A percentile compares a stretch with the other conserved stretches of the same genome.
Evolutionary conservation across 331 rosid species (phyloP).

Genomic region (Ulmus americana): DNA sequence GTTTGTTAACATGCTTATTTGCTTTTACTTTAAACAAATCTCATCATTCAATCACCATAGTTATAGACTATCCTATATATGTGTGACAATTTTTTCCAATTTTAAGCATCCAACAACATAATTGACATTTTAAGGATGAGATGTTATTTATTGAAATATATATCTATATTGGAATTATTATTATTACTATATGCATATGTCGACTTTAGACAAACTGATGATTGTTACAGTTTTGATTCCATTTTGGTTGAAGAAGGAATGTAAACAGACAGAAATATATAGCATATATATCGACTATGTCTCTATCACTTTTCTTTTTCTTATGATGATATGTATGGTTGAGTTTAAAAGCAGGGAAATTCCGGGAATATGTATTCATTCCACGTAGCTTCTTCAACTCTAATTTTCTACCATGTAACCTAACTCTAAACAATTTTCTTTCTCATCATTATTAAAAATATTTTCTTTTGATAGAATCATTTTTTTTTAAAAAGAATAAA

Average conservation of each 20-base stretch:
- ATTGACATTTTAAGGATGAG: background rate
- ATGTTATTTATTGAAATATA: background rate
- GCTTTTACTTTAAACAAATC: background rate
- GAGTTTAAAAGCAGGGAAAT: no score
- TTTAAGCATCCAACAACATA: constrained; percentile 4
- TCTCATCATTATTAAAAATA: no score
- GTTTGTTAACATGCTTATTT: no score
- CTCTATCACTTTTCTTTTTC: constrained; percentile 11
- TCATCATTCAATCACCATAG: background rate
- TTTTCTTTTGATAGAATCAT: no score
- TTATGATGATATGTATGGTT: background rate
- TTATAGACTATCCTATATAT: background rate
- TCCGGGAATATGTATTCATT: no score
- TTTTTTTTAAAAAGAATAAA: no score
- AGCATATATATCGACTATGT: constrained; percentile 23
- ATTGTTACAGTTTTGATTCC: constrained; percentile 43
- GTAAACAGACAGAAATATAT: constrained; percentile 22
- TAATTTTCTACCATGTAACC: no score
- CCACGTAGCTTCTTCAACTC: no score
- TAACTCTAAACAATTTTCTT: no score
- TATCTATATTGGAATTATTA: no score
- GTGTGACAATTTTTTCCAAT: background rate
- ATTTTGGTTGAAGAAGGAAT: constrained; percentile 36
- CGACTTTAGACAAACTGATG: constrained; percentile 38
- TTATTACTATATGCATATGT: constrained; percentile 15